These are phyloP conservation scores for Acrodontium crateriforme DNA, from an alignment of 2,329 filamentous ascomycete genomes.

Conservation along the genomic window DNA sequence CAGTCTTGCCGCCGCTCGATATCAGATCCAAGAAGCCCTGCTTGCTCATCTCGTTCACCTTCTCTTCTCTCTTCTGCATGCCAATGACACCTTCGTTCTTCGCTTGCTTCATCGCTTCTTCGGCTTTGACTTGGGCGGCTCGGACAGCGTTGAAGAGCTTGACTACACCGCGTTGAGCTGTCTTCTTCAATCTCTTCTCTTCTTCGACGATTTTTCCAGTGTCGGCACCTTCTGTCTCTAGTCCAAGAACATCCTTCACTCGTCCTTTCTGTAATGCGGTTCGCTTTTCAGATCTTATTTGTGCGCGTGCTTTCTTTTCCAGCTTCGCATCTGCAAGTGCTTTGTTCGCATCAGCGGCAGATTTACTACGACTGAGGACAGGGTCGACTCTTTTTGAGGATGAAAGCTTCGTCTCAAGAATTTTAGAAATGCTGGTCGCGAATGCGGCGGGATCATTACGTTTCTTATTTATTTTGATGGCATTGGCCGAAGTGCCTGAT, in stretches of 20 bases:
- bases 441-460: conserved; percentile 87
- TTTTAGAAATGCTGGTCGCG: conserved; percentile 84
- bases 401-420: conserved; percentile 78
- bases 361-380: conserved; percentile 71
- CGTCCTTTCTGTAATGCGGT: conserved; percentile 72
- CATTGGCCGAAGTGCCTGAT: conserved; percentile 13
- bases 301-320: conserved; percentile 65
- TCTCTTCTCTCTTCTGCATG: conserved; percentile 67
- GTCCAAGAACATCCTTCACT: conserved; percentile 69
- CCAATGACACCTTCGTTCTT: conserved; percentile 65
- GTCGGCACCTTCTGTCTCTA: conserved; percentile 36
- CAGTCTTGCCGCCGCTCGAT: conserved; percentile 37
- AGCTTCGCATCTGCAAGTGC: conserved; percentile 63
- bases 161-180: conserved; percentile 83
- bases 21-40: conserved; percentile 93
- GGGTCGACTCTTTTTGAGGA: conserved; percentile 72
- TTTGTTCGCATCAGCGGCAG: conserved; percentile 57
- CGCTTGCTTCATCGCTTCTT: conserved; percentile 57
- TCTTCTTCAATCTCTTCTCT: conserved; percentile 72
- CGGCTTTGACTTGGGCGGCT: conserved; percentile 78
- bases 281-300: conserved; percentile 68
- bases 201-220: conserved; percentile 47
- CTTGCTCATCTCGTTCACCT: conserved; percentile 90
- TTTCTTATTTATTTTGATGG: conserved; percentile 46
- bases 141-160: conserved; percentile 94